Evolutionary conservation across 2,329 filamentous ascomycete species (phyloP).

Genomic region (Acrodontium crateriforme): DNA sequence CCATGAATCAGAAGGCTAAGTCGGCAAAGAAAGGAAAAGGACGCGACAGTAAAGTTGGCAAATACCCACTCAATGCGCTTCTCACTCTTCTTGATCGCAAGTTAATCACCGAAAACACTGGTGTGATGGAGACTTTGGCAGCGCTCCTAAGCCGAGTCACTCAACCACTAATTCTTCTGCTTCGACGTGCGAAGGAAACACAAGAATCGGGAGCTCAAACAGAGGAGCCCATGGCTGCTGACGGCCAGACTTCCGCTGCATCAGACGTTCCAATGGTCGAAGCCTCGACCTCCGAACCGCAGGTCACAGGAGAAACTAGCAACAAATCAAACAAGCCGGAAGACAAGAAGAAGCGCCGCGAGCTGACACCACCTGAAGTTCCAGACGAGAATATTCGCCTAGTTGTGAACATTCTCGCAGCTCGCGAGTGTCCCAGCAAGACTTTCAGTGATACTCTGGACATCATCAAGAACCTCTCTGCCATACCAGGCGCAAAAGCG

Average conservation of each 20-base stretch:
- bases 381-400: slow-evolving; percentile 80
- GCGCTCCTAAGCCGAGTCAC: slow-evolving; percentile 80
- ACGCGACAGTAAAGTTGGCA: slow-evolving; percentile 71
- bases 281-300: slow-evolving; percentile 8
- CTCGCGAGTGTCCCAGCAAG: slow-evolving; percentile 90
- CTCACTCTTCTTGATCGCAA: slow-evolving; percentile 82
- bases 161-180: slow-evolving; percentile 63
- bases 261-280: slow-evolving; percentile 15
- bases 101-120: slow-evolving; percentile 91
- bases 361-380: slow-evolving; percentile 66
- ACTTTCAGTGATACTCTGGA: slow-evolving; percentile 96
- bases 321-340: slow-evolving; percentile 22
- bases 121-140: slow-evolving; percentile 88
- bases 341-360: slow-evolving; percentile 46
- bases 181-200: slow-evolving; percentile 69
- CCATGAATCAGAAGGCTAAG: slow-evolving; percentile 49
- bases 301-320: slow-evolving; percentile 6
- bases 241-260: slow-evolving; percentile 11
- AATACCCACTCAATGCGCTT: slow-evolving; percentile 84
- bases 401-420: slow-evolving; percentile 93
- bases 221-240: slow-evolving; percentile 13
- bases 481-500: slow-evolving; percentile 77
- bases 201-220: slow-evolving; percentile 33
- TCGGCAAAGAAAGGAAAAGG: slow-evolving; percentile 63
- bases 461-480: slow-evolving; percentile 95